Base-by-base conservation (phyloP, 352 stramenopile genomes). In the Pythium biforme region DNA sequence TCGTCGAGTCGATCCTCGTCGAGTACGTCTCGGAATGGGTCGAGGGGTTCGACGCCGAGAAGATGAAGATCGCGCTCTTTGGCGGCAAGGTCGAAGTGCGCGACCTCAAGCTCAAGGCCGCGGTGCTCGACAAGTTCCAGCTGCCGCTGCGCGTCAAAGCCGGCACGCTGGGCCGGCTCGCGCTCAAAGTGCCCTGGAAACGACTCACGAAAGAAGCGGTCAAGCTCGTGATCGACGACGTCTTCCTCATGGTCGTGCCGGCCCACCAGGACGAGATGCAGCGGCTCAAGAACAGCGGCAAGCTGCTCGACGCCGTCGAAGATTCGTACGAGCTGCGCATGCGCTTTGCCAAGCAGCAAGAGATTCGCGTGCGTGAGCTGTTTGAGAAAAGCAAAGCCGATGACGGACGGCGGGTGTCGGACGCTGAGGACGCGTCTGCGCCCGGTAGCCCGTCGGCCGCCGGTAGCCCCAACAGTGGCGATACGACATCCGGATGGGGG, bases 11-110 rank as follows among this genome's bases (percentile, higher is more conserved):
- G 22, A 79, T 95, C 45, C 63, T 95, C 43, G 86, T 89, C 59
- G 84, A 95, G 74, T 94, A 95, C 59, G 76, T 95, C 49, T 92
- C 81, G 12, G 84, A 91, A 67, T 95, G 86, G 83, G 75, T 95
- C 61, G 86, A 94, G 33, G 86, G 83, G 0, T 73, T 95, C 40
- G 84, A 95, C 59, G 81, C 84, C 41, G 83, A 94, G 78, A 92
- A 93, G 72, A 95, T 94, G 81, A 92, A 92, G 68, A 69, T 95
- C 55, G 86, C 77, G 39, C 67, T 95, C 33, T 94, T 94, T 52
- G 73, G 83, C 23, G 84, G 86, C 15, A 93, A 93, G 47, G 83
- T 95, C 50, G 84, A 92, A 62, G 90, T 95, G 52, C 75, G 78
- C 34, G 82, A 93, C 47, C 66, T 95, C 55, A 76, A 84, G 59